Evolutionary conservation across 1,284 basidiomycete genomes (phyloP).

Genomic region (Malassezia globosa): DNA sequence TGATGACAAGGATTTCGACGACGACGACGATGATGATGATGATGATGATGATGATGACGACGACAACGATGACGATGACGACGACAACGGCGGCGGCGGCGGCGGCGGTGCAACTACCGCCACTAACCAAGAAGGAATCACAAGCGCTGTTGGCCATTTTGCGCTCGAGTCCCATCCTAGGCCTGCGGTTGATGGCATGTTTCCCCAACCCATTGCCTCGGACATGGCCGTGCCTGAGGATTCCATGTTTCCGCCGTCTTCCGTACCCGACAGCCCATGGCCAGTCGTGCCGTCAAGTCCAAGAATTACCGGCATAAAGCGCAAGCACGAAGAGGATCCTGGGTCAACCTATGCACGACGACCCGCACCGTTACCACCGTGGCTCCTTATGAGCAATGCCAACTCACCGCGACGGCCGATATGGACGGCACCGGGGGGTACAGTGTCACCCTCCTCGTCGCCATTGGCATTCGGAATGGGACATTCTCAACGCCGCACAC

Average conservation of each 20-base stretch:
- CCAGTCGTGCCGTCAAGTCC: too few species aligned
- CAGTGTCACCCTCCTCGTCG: conserved; percentile 14
- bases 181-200: not conserved
- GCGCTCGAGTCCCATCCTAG: not conserved
- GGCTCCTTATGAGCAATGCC: too few species aligned
- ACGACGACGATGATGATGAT: not conserved
- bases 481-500: not conserved
- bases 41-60: not conserved
- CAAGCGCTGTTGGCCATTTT: not conserved
- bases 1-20: not conserved
- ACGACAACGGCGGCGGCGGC: too few species aligned
- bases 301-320: conserved; percentile 8
- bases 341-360: not conserved
- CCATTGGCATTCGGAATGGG: too few species aligned
- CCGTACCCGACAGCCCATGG: too few species aligned
- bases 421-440: not conserved
- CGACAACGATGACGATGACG: not conserved
- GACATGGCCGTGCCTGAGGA: not conserved
- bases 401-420: conserved; percentile 8
- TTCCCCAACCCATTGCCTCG: not conserved
- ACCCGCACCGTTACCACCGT: not conserved
- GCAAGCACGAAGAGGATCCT: conserved; percentile 9
- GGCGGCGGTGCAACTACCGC: too few species aligned
- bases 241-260: not conserved
- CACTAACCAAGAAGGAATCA: too few species aligned